Percentiles rank a stretch among this genome's conserved stretches.
These are phyloP conservation scores for Termitomyces sp. DNA, from an alignment of 768 basidiomycete genomes.

Conservation along the genomic window DNA sequence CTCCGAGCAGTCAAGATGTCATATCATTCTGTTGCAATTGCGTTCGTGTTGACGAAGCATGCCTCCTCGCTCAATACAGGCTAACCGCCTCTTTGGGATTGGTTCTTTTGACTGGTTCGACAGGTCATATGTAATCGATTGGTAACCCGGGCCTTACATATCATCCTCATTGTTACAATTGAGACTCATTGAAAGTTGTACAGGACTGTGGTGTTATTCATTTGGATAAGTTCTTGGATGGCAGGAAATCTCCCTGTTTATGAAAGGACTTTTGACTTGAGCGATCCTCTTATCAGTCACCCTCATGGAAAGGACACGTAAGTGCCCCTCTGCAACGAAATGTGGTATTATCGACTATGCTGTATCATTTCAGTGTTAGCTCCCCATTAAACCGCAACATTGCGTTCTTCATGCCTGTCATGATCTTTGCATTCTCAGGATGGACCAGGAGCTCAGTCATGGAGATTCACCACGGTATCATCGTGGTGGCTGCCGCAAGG, in stretches of 20 bases:
- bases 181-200: background rate
- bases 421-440: conserved; percentile 31
- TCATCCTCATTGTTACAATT: background rate
- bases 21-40: background rate
- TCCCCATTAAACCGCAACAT: conserved; percentile 40
- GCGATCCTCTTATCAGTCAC: conserved; percentile 51
- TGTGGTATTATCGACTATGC: background rate
- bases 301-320: conserved; percentile 47
- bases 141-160: conserved; percentile 33
- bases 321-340: conserved; percentile 10
- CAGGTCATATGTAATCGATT: conserved; percentile 47
- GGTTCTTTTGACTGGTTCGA: conserved; percentile 38
- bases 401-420: conserved; percentile 42
- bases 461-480: conserved; percentile 52
- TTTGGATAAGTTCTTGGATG: conserved; percentile 39
- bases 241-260: conserved; percentile 36
- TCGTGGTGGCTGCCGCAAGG: conserved; percentile 42
- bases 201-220: conserved; percentile 31
- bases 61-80: background rate
- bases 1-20: background rate
- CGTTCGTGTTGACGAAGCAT: background rate
- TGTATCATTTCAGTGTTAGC: conserved; percentile 33
- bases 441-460: conserved; percentile 37
- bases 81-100: conserved; percentile 28
- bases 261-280: conserved; percentile 40